Percentiles rank a stretch among this genome's conserved stretches.
Evolutionary conservation across 106 monocot species (phyloP).

Genomic region (Triglochin maritima): DNA sequence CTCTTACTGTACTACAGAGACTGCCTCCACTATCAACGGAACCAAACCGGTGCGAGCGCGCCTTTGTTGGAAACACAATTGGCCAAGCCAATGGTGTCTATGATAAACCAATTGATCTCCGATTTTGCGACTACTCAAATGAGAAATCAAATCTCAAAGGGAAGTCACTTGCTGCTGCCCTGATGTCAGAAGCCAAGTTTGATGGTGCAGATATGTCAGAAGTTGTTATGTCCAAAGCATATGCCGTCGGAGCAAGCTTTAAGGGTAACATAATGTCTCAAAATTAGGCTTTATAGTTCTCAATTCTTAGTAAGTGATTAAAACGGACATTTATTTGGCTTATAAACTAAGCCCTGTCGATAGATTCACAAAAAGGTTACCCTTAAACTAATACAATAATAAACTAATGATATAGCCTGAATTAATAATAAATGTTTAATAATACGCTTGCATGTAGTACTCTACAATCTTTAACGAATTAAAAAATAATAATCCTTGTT

Average conservation of each 20-base stretch:
- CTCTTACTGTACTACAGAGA: slow-evolving; percentile 29
- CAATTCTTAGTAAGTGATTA: not conserved
- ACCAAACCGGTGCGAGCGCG: slow-evolving; percentile 77
- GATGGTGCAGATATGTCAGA: slow-evolving; percentile 96
- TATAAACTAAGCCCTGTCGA: not conserved
- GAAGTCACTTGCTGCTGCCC: slow-evolving; percentile 79
- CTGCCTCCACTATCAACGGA: slow-evolving; percentile 91
- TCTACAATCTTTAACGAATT: too few species aligned
- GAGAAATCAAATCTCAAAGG: slow-evolving; percentile 88
- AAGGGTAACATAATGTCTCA: slow-evolving; percentile 38
- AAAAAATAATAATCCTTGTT: too few species aligned
- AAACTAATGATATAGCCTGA: too few species aligned
- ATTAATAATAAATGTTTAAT: too few species aligned
- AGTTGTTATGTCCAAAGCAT: slow-evolving; percentile 96
- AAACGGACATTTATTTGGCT: not conserved
- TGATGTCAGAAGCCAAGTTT: slow-evolving; percentile 91
- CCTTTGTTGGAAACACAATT: slow-evolving; percentile 94
- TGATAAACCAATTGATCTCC: slow-evolving; percentile 86
- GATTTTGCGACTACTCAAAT: slow-evolving; percentile 83
- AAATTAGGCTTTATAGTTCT: not conserved
- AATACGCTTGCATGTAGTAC: too few species aligned
- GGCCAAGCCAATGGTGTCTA: slow-evolving; percentile 99
- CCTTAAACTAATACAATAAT: too few species aligned
- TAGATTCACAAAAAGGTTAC: too few species aligned
- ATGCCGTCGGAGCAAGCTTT: slow-evolving; percentile 94